Conservation (phyloP, 345 rosid species). For the Lepidium sativum region DNA sequence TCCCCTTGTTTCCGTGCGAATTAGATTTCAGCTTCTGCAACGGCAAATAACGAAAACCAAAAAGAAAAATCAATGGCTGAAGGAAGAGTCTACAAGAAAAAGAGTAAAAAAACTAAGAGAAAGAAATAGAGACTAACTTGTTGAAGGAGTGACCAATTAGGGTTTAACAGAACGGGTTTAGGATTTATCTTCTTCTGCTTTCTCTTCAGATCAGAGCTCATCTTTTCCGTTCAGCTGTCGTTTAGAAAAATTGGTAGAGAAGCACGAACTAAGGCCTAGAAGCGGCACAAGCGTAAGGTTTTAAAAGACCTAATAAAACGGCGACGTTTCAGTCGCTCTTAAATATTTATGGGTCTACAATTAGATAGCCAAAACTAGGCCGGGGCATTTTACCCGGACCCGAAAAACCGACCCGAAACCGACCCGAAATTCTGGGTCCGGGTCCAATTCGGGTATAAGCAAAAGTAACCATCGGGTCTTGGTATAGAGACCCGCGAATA, state of each 20-base stretch:
- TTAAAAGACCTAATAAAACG: too few relatives aligned
- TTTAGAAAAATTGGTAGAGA: background rate
- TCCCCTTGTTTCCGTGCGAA: constrained; percentile 20
- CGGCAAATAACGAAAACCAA: background rate
- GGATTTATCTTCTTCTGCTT: constrained; percentile 33
- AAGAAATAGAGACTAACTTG: constrained; percentile 34
- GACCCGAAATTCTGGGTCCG: too few relatives aligned
- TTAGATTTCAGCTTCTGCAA: constrained; percentile 51
- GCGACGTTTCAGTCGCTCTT: too few relatives aligned
- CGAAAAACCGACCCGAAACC: too few relatives aligned
- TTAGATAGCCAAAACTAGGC: too few relatives aligned
- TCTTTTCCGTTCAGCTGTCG: background rate
- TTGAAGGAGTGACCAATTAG: constrained; percentile 84
- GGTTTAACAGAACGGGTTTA: constrained; percentile 42
- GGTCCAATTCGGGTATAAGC: too few relatives aligned
- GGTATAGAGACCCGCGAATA: too few relatives aligned
- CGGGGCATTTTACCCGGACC: too few relatives aligned
- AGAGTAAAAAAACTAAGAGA: background rate
- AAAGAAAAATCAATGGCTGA: background rate
- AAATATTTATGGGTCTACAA: too few relatives aligned
- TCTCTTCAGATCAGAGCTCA: constrained; percentile 19
- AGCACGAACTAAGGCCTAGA: background rate
- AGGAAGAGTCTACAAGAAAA: background rate
- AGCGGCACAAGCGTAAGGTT: constrained; percentile 12
- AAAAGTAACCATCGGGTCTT: too few relatives aligned